Evolutionary conservation across 2,329 filamentous ascomycete genomes (phyloP), one percentile per base, ranked within the genome.

Genomic region (Dactylellina cionopaga): DNA sequence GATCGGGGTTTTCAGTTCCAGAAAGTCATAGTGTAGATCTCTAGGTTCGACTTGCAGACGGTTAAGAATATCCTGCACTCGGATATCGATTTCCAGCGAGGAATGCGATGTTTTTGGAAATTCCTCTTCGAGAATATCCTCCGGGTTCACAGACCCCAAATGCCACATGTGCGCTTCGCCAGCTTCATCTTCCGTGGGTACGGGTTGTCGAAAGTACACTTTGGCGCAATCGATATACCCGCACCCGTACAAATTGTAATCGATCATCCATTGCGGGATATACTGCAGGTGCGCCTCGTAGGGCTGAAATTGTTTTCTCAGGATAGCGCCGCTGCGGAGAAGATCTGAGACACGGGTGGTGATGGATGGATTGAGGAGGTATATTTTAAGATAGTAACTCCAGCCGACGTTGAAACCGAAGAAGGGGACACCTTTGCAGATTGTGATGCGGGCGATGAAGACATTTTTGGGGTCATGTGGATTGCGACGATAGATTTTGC

Each of bases 231-330:
- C 87, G 75, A 98, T 88, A 77, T 94, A 96, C 63, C 88, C 89
- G 79, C 95, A 99, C 5, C 96, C 96, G 79, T 96, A 98, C 75
- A 99, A 83, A 79, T 97, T 99, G 83, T 96, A 99, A 80, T 99
- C 96, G 75, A 90, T 90, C 95, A 99, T 98, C 87, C 96, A 99
- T 81, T 99, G 96, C 7, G 95, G 84, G 6, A 97, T 82, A 79
- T 93, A 98, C 78, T 96, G 92, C 74, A 98, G 80, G 79, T 99
- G 96, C 15, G 91, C 92, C 81, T 99, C 95, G 78, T 95, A 96
- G 0, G 95, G 94, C 78, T 98, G 94, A 43, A 99, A 90, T 22
- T 87, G 85, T 69, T 86, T 87, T 78, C 91, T 91, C 86, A 98
- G 87, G 43, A 99, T 89, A 27, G 90, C 90, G 5, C 95, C 95